Conservation (phyloP, 2,329 filamentous ascomycete species). For the Berkeleyomyces basicola region DNA sequence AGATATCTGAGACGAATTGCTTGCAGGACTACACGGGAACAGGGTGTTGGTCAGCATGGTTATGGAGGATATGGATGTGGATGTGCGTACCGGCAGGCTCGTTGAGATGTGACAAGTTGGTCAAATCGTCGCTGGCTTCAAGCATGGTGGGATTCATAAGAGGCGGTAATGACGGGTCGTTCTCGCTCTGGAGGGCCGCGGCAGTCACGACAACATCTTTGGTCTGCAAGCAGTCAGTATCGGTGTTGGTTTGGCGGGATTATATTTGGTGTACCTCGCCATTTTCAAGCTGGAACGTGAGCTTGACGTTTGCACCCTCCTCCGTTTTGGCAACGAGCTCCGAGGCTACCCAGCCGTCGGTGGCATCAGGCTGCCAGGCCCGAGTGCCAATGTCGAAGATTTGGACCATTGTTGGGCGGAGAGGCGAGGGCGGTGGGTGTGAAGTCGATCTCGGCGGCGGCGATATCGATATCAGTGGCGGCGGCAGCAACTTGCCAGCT, state of each 20-base stretch:
- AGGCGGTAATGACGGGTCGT: conserved; percentile 65
- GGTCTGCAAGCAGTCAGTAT: conserved; percentile 33
- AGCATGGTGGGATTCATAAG: conserved; percentile 97
- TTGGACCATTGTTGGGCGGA: conserved; percentile 53
- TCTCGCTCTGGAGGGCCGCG: conserved; percentile 59
- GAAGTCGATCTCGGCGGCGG: not conserved
- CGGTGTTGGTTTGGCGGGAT: not conserved
- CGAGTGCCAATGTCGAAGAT: conserved; percentile 91
- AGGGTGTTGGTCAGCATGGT: not conserved
- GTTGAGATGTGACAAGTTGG: conserved; percentile 93
- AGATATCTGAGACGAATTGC: conserved; percentile 93
- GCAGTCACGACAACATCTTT: conserved; percentile 65
- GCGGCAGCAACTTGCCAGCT: not conserved
- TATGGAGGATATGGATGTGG: no score
- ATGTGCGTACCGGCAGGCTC: conserved; percentile 70
- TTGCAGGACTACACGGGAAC: conserved; percentile 55
- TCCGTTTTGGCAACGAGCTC: conserved; percentile 77
- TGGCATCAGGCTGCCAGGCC: conserved; percentile 94
- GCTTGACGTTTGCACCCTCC: conserved; percentile 69
- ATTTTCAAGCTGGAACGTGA: conserved; percentile 81
- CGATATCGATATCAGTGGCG: not conserved
- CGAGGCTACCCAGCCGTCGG: conserved; percentile 93
- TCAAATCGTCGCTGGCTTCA: conserved; percentile 95
- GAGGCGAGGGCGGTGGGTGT: not conserved
- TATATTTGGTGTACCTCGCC: conserved; percentile 52